Percentiles rank a stretch among this genome's conserved stretches.
phyloP scores from a whole-genome alignment of 2,329 filamentous ascomycete species.

The Fusarium nematophilum region DNA sequence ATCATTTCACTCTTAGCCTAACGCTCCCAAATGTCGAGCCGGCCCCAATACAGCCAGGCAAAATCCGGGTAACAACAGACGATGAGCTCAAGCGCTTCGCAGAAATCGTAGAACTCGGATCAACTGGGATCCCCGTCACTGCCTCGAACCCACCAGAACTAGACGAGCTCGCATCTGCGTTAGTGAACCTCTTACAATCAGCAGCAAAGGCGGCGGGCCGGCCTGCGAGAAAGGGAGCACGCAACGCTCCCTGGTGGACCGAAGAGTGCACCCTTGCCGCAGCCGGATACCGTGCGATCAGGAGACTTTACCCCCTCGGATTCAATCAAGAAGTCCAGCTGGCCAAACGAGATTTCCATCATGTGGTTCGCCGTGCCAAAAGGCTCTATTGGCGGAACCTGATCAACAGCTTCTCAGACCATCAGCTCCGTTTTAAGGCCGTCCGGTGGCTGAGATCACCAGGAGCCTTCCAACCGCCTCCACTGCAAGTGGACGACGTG shows the following conservation, averaged over 20 bases:
- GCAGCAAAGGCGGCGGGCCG: conserved; percentile 13
- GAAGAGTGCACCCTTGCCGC: conserved; percentile 24
- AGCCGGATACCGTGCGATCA: conserved; percentile 23
- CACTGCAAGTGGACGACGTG: conserved; percentile 22
- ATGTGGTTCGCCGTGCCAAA: conserved; percentile 15
- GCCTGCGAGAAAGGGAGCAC: conserved; percentile 10
- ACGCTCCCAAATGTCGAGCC: conserved; percentile 15
- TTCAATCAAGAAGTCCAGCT: conserved; percentile 24
- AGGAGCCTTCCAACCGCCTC: too few relatives aligned
- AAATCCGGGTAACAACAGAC: conserved; percentile 24
- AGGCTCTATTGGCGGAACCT: too few relatives aligned
- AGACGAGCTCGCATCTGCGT: conserved; percentile 10
- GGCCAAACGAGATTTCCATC: conserved; percentile 20
- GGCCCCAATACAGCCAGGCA: conserved; percentile 12
- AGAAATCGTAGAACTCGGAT: conserved; percentile 21
- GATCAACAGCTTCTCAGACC: too few relatives aligned
- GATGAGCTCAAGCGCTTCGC: conserved; percentile 24
- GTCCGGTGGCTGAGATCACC: too few relatives aligned
- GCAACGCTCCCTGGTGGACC: conserved; percentile 29
- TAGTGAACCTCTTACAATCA: conserved; percentile 15
- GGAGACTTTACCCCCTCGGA: conserved; percentile 18
- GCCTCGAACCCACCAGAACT: conserved; percentile 13
- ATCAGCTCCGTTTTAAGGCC: too few relatives aligned
- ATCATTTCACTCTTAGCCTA: conserved; percentile 30
- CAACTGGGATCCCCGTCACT: conserved; percentile 1